Base-by-base conservation (phyloP, 768 basidiomycete species). In the Calocera cornea region DNA sequence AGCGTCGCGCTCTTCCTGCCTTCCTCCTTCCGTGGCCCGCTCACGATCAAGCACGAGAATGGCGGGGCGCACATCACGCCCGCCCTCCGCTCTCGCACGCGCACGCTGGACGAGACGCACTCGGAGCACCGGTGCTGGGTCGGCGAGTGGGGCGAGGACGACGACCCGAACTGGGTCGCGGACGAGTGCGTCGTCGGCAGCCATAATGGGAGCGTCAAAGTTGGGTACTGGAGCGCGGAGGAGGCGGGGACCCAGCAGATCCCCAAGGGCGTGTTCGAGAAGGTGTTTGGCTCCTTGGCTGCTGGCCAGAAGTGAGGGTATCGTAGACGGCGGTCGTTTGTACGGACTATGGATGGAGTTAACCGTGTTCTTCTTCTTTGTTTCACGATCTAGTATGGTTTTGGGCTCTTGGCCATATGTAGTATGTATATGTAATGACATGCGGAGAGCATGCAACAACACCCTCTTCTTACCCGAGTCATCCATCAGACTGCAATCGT, bases 251-350 rank as follows among this genome's bases (percentile, higher is more conserved):
- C 2, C 14, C 11, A 60, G 54, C 54, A 60, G 31, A 24, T 47
- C 14, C 54, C 54, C 16, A 60, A 60, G 54, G 54, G 54, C 14
- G 19, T 33, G 7, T 29, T 60, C 14, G 54, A 60, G 54, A 60
- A 60, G 54, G 31, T 33, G 27, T 60, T 60, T 60, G 54, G 54
- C n/a, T n/a, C n/a, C n/a, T n/a, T n/a, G n/a, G n/a, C n/a, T n/a
- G n/a, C n/a, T n/a, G n/a, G n/a, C n/a, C n/a, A n/a, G n/a, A n/a
- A n/a, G n/a, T n/a, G n/a, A n/a, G n/a, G n/a, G n/a, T n/a, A n/a
- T n/a, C n/a, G n/a, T n/a, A n/a, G n/a, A n/a, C n/a, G n/a, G n/a
- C n/a, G n/a, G n/a, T n/a, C n/a, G n/a, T n/a, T n/a, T n/a, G n/a
- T n/a, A n/a, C n/a, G n/a, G n/a, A n/a, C n/a, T n/a, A n/a, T n/a